Percentiles rank a stretch among this genome's conserved stretches.
phyloP scores from a whole-genome alignment of 106 monocot genomes.

The Amphibolis antarctica region DNA sequence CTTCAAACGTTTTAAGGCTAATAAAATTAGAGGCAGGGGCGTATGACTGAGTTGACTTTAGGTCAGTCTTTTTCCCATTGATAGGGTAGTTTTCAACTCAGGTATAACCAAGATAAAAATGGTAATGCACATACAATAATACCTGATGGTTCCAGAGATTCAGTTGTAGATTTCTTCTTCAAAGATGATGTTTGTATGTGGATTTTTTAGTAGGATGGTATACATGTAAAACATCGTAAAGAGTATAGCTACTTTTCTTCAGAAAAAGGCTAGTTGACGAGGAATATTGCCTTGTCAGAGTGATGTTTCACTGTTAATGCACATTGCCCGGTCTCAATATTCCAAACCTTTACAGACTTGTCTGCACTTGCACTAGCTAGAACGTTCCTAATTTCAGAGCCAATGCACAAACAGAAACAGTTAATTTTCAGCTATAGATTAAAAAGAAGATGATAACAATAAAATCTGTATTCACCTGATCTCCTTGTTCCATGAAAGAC shows the following conservation, averaged over 20 bases:
- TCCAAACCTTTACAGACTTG: constrained; percentile 79
- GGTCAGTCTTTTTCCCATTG: too few relatives aligned
- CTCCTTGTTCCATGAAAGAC: constrained; percentile 92
- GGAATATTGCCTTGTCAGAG: constrained; percentile 44
- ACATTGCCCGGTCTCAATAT: constrained; percentile 57
- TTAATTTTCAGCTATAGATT: background rate
- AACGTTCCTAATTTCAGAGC: constrained; percentile 51
- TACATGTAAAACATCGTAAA: background rate
- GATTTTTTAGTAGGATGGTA: too few relatives aligned
- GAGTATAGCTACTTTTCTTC: too few relatives aligned
- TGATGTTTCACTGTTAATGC: constrained; percentile 67
- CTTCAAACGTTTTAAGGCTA: too few relatives aligned
- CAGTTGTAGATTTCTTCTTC: too few relatives aligned
- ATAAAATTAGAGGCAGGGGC: too few relatives aligned
- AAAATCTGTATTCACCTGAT: constrained; percentile 44
- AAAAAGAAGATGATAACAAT: background rate
- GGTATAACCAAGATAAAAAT: too few relatives aligned
- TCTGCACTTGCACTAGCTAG: constrained; percentile 97
- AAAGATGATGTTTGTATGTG: too few relatives aligned
- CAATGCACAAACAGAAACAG: constrained; percentile 2
- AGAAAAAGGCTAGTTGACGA: background rate
- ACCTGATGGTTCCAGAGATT: too few relatives aligned
- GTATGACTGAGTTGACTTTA: too few relatives aligned
- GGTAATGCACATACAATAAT: too few relatives aligned
- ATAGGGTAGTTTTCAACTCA: too few relatives aligned